Evolutionary conservation across 345 rosid genomes (phyloP).

Genomic region (Excoecaria agallocha): DNA sequence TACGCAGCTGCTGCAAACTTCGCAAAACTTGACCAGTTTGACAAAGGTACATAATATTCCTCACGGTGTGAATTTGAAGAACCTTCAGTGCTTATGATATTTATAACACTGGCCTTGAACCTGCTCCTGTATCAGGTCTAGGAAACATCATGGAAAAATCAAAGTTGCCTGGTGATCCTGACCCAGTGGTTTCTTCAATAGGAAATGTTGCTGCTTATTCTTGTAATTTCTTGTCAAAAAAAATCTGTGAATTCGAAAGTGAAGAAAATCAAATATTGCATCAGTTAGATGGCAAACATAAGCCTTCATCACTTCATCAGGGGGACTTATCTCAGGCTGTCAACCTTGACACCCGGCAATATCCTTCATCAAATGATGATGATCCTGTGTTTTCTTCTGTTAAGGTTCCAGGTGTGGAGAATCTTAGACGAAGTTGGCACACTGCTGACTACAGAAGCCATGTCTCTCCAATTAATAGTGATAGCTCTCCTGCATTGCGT

Average conservation of each 20-base stretch:
- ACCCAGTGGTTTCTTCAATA: slow-evolving; percentile 25
- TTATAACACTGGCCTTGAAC: slow-evolving; percentile 21
- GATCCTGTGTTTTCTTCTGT: slow-evolving; percentile 38
- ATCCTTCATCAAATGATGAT: slow-evolving; percentile 27
- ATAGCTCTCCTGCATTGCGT: slow-evolving; percentile 36
- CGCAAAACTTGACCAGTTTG: slow-evolving; percentile 27
- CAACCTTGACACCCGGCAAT: slow-evolving; percentile 25
- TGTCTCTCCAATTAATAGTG: slow-evolving; percentile 32
- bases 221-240: slow-evolving; percentile 32
- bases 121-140: slow-evolving; percentile 42
- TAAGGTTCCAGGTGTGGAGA: slow-evolving; percentile 36
- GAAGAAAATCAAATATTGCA: slow-evolving; percentile 29
- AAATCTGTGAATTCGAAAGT: slow-evolving; percentile 19
- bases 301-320: slow-evolving; percentile 24
- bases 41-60: slow-evolving; percentile 51
- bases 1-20: slow-evolving; percentile 34
- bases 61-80: slow-evolving; percentile 19
- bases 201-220: slow-evolving; percentile 27
- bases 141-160: slow-evolving; percentile 26
- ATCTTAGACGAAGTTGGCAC: slow-evolving; percentile 31
- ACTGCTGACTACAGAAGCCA: slow-evolving; percentile 34
- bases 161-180: slow-evolving; percentile 29
- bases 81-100: slow-evolving; percentile 18
- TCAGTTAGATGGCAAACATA: slow-evolving; percentile 25
- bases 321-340: slow-evolving; percentile 25